phyloP scores from a whole-genome alignment of 768 basidiomycete genomes.

The Cubamyces lactineus region DNA sequence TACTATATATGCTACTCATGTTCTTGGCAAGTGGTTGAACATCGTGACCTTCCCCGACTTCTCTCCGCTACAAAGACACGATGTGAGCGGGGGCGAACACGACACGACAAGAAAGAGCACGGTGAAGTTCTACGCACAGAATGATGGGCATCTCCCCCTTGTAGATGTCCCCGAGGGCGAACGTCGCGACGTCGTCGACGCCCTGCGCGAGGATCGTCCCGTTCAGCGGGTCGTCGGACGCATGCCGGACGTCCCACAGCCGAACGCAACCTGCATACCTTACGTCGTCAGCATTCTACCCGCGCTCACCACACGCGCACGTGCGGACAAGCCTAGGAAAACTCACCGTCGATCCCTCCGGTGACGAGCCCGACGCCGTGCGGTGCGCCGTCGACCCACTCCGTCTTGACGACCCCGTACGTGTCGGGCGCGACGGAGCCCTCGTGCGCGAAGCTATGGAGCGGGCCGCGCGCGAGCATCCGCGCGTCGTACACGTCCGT shows the following conservation, averaged over 20 bases:
- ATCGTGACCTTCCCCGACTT: constrained; percentile 24
- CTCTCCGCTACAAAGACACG: constrained; percentile 10
- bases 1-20: background rate
- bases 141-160: constrained; percentile 58
- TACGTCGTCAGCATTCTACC: constrained; percentile 6
- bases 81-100: background rate
- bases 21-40: constrained; percentile 8
- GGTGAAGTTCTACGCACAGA: constrained; percentile 47
- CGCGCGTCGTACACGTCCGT: constrained; percentile 67
- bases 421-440: constrained; percentile 22
- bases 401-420: constrained; percentile 54
- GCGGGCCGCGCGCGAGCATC: constrained; percentile 46
- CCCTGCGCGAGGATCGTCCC: constrained; percentile 55
- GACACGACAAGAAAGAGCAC: background rate
- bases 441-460: constrained; percentile 55
- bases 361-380: constrained; percentile 54
- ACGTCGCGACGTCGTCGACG: constrained; percentile 59
- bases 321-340: background rate
- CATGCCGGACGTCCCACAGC: constrained; percentile 62
- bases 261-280: constrained; percentile 61
- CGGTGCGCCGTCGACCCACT: constrained; percentile 53
- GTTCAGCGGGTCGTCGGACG: constrained; percentile 43
- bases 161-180: constrained; percentile 59
- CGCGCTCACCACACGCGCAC: background rate
- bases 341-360: constrained; percentile 66